These are phyloP conservation scores for Aureobasidium sp. DNA, from an alignment of 2,329 filamentous ascomycete genomes.

Conservation along the genomic window DNA sequence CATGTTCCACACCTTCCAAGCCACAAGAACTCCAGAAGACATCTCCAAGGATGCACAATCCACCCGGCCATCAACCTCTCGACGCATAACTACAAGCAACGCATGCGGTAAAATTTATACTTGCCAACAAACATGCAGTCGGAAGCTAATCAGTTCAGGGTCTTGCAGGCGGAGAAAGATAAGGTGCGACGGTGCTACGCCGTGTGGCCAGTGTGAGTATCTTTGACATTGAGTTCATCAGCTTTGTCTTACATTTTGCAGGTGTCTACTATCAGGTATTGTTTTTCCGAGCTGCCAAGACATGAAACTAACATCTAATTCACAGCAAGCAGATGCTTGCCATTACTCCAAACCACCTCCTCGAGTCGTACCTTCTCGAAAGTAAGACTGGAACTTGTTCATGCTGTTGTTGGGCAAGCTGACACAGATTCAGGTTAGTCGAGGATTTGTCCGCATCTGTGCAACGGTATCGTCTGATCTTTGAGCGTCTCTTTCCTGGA, in stretches of 20 bases:
- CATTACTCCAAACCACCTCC: conserved; percentile 76
- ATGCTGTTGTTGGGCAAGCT: conserved; percentile 42
- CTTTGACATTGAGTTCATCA: no score
- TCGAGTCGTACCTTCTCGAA: conserved; percentile 68
- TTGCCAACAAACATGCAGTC: no score
- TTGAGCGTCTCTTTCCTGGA: conserved; percentile 38
- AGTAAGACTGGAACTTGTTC: conserved; percentile 29
- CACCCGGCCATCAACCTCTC: conserved; percentile 31
- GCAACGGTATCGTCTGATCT: conserved; percentile 39
- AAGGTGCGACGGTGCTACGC: conserved; percentile 73
- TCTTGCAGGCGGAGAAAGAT: conserved; percentile 71
- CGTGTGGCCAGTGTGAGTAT: conserved; percentile 74
- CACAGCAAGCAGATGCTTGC: conserved; percentile 61
- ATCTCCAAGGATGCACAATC: conserved; percentile 30
- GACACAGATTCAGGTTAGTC: conserved; percentile 44
- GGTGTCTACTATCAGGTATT: conserved; percentile 49
- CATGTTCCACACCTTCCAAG: conserved; percentile 44
- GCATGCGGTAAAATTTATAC: conserved; percentile 55
- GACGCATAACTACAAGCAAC: conserved; percentile 45
- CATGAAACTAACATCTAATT: background rate
- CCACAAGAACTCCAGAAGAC: conserved; percentile 24
- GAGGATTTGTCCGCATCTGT: conserved; percentile 46
- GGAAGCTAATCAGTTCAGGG: background rate
- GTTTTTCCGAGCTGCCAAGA: background rate
- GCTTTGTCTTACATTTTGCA: no score